Base-by-base conservation (phyloP, 108 stramenopile species). In the Cylindrotheca fusiformis region DNA sequence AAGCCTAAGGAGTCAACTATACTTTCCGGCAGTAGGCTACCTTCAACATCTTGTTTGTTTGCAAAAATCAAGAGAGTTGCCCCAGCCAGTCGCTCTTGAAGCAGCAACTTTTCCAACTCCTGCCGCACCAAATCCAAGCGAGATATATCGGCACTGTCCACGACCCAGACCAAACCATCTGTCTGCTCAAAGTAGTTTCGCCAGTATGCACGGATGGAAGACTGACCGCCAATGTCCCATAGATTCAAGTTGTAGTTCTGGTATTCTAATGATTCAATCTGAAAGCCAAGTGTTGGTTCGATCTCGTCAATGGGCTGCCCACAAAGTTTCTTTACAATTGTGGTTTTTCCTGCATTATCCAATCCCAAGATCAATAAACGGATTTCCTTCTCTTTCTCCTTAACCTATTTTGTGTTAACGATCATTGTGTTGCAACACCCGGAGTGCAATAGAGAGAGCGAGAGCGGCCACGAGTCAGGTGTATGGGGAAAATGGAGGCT, bases 141-240 rank as follows among this genome's bases (percentile, higher is more conserved):
- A 5, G 63, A 69, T 24, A 67, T 58, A 59, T 99, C 99, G 12
- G 86, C 77, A 52, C 83, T 87, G 67, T 99, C 99, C 25, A 99
- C 95, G 2, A 99, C 99, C 97, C 97, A 99, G 45, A 99, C 89
- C 31, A 99, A 26, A 4, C 98, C 99, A 74, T 99, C 99, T 24
- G 99, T 99, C 51, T 81, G 59, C 70, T 99, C 99, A 73, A 98
- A 99, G 65, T 99, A 99, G 59, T 99, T 99, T 4, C 97, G 65
- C 99, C 99, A 99, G 81, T 99, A 99, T 14, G 97, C 90, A 0
- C 99, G 93, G 33, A 99, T 98, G 1, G 97, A 96, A 52, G 93
- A 91, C 81, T 99, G 99, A 4, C 99, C 99, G 18, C 99, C 99
- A 28, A 99, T 95, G 64, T 99, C 99, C 99, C 99, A 99, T 47